Evolutionary conservation across 352 stramenopile genomes (phyloP).

Genomic region (Pythium scleroteichum): DNA sequence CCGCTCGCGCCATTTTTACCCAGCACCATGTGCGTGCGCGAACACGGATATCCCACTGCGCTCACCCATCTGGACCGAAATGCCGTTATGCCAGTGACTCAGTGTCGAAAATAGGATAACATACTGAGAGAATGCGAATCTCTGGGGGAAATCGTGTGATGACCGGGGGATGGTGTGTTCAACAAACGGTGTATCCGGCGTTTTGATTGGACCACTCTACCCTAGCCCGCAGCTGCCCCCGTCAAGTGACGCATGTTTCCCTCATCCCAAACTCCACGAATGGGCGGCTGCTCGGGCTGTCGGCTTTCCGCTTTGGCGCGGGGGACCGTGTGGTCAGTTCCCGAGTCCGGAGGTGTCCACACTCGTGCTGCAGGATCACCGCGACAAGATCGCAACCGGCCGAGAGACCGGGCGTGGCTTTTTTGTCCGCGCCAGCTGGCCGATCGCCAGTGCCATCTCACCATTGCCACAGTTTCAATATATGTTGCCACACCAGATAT

Average conservation of each 20-base stretch:
- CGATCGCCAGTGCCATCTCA: no score
- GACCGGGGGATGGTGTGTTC: conserved; percentile 3
- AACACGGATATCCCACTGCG: background rate
- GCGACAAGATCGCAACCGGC: no score
- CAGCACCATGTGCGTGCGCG: background rate
- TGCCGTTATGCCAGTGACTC: no score
- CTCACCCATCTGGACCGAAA: background rate
- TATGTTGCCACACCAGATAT: background rate
- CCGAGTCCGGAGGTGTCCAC: background rate
- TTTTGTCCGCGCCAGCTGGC: no score
- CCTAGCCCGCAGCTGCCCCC: conserved; percentile 12
- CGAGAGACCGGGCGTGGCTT: no score
- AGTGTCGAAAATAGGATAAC: background rate
- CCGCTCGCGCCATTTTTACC: background rate
- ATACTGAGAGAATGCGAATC: background rate
- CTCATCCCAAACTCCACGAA: background rate
- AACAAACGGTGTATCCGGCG: background rate
- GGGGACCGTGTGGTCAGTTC: conserved; percentile 15
- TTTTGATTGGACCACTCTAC: background rate
- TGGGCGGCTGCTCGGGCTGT: background rate
- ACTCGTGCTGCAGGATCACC: background rate
- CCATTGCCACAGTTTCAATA: background rate
- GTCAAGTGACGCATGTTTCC: conserved; percentile 15
- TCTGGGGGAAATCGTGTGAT: background rate
- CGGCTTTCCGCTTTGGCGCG: background rate